phyloP scores from a whole-genome alignment of 805 yeast genomes.

The Sugiyamaella lignohabitans region DNA sequence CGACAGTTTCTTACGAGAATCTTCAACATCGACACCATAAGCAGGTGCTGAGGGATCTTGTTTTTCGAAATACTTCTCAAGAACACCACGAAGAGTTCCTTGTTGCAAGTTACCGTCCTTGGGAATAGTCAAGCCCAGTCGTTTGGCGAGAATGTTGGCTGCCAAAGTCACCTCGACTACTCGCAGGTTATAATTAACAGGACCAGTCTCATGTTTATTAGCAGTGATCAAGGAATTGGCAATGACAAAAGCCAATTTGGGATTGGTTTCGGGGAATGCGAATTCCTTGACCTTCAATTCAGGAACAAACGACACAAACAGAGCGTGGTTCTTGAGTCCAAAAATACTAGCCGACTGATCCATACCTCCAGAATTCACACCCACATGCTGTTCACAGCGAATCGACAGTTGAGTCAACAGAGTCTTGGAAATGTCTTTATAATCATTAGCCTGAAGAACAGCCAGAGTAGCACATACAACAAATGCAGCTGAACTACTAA shows the following conservation, averaged over 20 bases:
- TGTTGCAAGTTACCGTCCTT: constrained; percentile 47
- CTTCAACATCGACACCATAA: constrained; percentile 40
- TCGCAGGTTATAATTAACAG: constrained; percentile 60
- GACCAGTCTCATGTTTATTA: constrained; percentile 65
- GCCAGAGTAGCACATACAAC: constrained; percentile 59
- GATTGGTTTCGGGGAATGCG: constrained; percentile 43
- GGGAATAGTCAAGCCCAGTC: constrained; percentile 38
- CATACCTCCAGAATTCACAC: constrained; percentile 76
- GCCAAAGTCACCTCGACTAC: constrained; percentile 70
- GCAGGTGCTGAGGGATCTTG: constrained; percentile 19
- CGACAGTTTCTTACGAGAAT: constrained; percentile 37
- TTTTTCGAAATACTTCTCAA: constrained; percentile 43
- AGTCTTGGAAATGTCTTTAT: constrained; percentile 38
- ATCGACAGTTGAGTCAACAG: constrained; percentile 56
- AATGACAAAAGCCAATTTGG: constrained; percentile 47
- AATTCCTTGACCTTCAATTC: constrained; percentile 48
- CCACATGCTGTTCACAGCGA: constrained; percentile 62
- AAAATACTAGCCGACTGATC: constrained; percentile 68
- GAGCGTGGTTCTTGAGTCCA: constrained; percentile 52
- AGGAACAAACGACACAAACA: constrained; percentile 58
- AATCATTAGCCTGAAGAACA: constrained; percentile 47
- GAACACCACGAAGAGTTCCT: constrained; percentile 60
- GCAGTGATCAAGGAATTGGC: constrained; percentile 59
- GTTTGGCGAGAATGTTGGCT: constrained; percentile 49
- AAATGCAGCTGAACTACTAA: constrained; percentile 67